phyloP scores from a whole-genome alignment of 2,329 filamentous ascomycete genomes.

The Monilinia laxa region DNA sequence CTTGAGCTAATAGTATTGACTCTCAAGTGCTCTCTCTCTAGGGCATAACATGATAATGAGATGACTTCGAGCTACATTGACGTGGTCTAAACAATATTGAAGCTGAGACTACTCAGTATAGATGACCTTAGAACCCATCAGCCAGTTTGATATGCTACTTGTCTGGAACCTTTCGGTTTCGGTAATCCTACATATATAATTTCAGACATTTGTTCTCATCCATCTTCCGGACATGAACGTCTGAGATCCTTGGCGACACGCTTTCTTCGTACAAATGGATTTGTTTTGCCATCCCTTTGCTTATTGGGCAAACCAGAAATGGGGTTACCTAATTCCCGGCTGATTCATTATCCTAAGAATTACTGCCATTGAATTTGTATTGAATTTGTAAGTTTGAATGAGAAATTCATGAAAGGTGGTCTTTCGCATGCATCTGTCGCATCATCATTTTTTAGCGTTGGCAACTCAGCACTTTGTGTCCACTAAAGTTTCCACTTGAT shows the following conservation, averaged over 20 bases:
- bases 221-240: neutral
- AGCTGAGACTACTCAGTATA: neutral
- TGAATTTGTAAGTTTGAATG: constrained; percentile 1
- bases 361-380: neutral
- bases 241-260: neutral
- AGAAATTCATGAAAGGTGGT: constrained; percentile 8
- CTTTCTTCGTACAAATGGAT: neutral
- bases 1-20: neutral
- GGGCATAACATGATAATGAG: neutral
- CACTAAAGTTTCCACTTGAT: constrained; percentile 15
- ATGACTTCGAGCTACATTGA: neutral
- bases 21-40: neutral
- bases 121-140: neutral
- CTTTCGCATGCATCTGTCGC: neutral
- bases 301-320: neutral
- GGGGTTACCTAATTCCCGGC: too few species aligned
- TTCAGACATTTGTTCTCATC: neutral
- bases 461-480: neutral
- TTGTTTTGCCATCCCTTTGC: neutral
- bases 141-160: neutral
- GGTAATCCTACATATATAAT: neutral
- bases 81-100: neutral
- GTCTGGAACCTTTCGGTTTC: neutral
- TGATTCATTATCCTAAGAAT: neutral
- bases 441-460: neutral